A percentile compares a stretch with the other conserved stretches of the same genome.
phyloP scores from a whole-genome alignment of 2,329 filamentous ascomycete species.

The Daldinia sp. region DNA sequence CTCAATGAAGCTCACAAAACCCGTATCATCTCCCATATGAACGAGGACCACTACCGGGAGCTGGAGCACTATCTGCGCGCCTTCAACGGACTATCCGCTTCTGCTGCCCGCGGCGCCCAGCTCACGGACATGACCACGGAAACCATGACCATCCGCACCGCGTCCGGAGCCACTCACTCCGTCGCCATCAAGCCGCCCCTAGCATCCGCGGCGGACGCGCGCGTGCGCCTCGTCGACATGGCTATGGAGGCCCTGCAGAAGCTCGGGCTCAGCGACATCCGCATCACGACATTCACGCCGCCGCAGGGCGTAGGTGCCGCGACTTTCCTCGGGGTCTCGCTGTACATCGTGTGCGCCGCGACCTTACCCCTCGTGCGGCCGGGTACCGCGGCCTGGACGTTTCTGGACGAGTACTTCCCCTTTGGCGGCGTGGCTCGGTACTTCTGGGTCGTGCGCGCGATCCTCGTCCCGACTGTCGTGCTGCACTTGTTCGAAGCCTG shows the following conservation, averaged over 20 bases:
- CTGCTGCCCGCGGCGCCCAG: constrained; percentile 67
- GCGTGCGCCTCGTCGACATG: constrained; percentile 80
- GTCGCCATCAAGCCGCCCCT: constrained; percentile 79
- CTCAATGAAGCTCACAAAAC: constrained; percentile 63
- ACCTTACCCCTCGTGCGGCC: constrained; percentile 64
- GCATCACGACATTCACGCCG: constrained; percentile 56
- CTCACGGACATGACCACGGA: constrained; percentile 75
- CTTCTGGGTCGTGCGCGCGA: constrained; percentile 67
- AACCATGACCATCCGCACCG: constrained; percentile 70
- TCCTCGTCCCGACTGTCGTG: constrained; percentile 69
- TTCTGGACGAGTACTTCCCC: constrained; percentile 65
- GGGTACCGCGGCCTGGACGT: constrained; percentile 62
- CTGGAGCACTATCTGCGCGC: constrained; percentile 83
- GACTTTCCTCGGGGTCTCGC: constrained; percentile 66
- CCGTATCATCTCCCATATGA: constrained; percentile 86
- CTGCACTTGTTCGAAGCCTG: constrained; percentile 76
- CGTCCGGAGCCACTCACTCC: constrained; percentile 57
- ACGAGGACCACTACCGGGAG: constrained; percentile 80
- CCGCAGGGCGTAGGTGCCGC: constrained; percentile 62
- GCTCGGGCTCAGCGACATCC: constrained; percentile 68
- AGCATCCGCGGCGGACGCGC: constrained; percentile 73
- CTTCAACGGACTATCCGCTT: constrained; percentile 69
- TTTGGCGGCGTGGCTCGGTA: constrained; percentile 67
- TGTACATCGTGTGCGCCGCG: constrained; percentile 66
- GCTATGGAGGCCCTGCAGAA: constrained; percentile 65